Evolutionary conservation across 305 asterid species (phyloP), one percentile per base, ranked within the genome.

Genomic region (Rubia peregrina): DNA sequence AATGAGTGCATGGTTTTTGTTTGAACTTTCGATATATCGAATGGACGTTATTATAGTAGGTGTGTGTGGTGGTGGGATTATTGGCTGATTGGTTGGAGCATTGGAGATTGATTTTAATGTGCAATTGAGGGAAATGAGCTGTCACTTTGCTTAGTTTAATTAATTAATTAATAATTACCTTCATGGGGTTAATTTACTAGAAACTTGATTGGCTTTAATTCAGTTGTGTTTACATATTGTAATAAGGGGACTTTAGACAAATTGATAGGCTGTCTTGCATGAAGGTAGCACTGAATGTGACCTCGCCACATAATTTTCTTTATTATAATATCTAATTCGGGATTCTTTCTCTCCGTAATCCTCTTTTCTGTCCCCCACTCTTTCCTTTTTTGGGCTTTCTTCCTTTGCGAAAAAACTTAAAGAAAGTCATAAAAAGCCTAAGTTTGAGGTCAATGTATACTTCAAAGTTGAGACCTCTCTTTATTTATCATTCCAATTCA

Each of bases 271-370:
- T 83, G 85, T 85, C 85, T 78, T 76, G 85, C 86, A 81, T 80
- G 87, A 81, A 77, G 83, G 82, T 78, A 83, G 75, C 85, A 78
- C 71, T 79, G 90, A 82, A 77, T 70, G 85, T 84, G 92, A 82
- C 86, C 43, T 24, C 26, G 1, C 26, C 26, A 75, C 67, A 46
- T 69, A 56, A 70, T 67, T 65, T 2, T 65, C 12, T 40, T 65
- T 13, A 62, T 24, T 24, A 0, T 24, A 24, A 70, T 62, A 51
- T 67, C 44, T 48, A 33, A 62, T 68, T 14, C 36, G 24, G 66
- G 46, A 19, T 46, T 68, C 70, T 63, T 22, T 56, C 62, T 7
- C 33, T 65, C 53, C 74, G 62, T 67, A 69, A 61, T 78, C 66
- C 61, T 24, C 82, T 67, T 77, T 49, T 80, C 76, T 76, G 81